Evolutionary conservation across 2,329 filamentous ascomycete species (phyloP).

Genomic region (Fusarium vanettenii): DNA sequence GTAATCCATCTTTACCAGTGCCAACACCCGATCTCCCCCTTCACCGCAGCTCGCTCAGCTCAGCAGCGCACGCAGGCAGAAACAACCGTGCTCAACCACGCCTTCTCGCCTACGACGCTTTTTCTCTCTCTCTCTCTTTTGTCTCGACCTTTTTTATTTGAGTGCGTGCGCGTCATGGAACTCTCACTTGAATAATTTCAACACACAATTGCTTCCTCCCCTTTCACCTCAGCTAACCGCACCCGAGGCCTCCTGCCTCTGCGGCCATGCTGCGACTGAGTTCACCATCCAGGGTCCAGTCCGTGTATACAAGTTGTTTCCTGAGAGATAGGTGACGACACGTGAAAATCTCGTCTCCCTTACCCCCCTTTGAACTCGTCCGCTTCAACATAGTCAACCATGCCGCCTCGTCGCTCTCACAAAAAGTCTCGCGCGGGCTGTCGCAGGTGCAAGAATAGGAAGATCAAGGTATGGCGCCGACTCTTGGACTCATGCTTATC

Average conservation of each 20-base stretch:
- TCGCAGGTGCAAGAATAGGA: constrained; percentile 72
- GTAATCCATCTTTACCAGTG: constrained; percentile 22
- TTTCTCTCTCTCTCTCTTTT: neutral
- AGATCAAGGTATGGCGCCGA: constrained; percentile 70
- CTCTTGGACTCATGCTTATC: constrained; percentile 5
- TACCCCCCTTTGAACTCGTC: neutral
- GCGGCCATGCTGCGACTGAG: constrained; percentile 47
- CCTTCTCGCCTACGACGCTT: constrained; percentile 21
- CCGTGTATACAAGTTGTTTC: constrained; percentile 26
- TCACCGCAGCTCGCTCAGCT: constrained; percentile 28
- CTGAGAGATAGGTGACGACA: constrained; percentile 38
- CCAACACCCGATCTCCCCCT: constrained; percentile 25
- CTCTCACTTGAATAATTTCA: constrained; percentile 29
- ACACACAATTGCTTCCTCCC: constrained; percentile 33
- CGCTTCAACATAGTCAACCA: constrained; percentile 44
- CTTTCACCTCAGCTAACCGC: constrained; percentile 19
- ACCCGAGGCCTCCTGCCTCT: constrained; percentile 40
- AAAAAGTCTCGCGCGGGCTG: constrained; percentile 78
- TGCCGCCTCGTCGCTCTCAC: constrained; percentile 75
- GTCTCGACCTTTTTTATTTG: neutral
- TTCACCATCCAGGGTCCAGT: constrained; percentile 40
- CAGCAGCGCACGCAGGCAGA: constrained; percentile 6
- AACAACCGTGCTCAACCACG: constrained; percentile 44
- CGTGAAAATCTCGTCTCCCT: constrained; percentile 20
- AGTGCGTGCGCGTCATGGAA: constrained; percentile 33